phyloP scores from a whole-genome alignment of 164 flowering plant species.

The Protea cynaroides region DNA sequence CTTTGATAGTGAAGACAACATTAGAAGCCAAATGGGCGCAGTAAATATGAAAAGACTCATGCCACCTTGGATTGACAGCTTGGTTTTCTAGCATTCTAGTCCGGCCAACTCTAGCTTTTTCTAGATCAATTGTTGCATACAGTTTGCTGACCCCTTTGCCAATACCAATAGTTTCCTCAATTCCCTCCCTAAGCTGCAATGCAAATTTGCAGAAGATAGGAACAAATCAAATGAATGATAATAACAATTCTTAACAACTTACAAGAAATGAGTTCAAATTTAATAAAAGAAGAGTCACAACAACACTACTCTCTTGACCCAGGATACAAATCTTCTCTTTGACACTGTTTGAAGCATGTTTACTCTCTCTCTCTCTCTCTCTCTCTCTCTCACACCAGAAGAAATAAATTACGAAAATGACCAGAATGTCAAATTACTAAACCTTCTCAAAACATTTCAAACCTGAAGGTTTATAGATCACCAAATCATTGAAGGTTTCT shows the following conservation, averaged over 20 bases:
- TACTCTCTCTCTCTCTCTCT: too few species aligned
- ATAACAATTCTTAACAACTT: constrained; percentile 2
- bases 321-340: constrained; percentile 21
- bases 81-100: constrained; percentile 41
- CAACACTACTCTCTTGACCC: constrained; percentile 33
- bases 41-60: constrained; percentile 60
- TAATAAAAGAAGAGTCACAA: constrained; percentile 19
- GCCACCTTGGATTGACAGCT: constrained; percentile 48
- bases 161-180: constrained; percentile 40
- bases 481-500: too few species aligned
- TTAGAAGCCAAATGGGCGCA: constrained; percentile 68
- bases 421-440: too few species aligned
- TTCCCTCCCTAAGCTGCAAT: constrained; percentile 22
- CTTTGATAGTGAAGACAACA: constrained; percentile 57
- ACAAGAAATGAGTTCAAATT: neutral
- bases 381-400: too few species aligned
- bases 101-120: constrained; percentile 52
- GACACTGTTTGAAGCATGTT: too few species aligned
- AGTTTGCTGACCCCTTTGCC: constrained; percentile 30
- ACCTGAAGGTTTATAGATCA: too few species aligned
- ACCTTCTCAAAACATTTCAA: too few species aligned
- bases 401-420: too few species aligned
- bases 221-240: neutral
- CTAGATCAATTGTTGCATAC: too few species aligned
- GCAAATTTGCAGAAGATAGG: neutral